phyloP scores from a whole-genome alignment of 192 early-diverging fungal genomes.

The Geranomyces variabilis region DNA sequence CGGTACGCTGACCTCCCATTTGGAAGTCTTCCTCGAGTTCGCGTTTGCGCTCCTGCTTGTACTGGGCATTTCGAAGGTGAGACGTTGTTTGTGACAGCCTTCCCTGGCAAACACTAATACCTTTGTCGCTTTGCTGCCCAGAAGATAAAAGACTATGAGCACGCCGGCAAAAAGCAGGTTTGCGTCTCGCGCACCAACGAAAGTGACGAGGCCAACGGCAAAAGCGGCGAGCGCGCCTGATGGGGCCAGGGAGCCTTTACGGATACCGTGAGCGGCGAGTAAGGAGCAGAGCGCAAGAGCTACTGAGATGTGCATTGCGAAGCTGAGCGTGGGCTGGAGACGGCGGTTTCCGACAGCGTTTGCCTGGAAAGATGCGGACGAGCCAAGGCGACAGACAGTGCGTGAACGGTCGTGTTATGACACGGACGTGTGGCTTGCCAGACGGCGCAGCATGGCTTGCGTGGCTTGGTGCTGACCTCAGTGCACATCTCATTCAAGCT shows the following conservation, averaged over 20 bases:
- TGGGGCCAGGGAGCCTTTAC: constrained; percentile 69
- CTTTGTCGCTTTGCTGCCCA: constrained; percentile 63
- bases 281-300: constrained; percentile 53
- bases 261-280: constrained; percentile 60
- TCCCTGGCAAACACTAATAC: not conserved
- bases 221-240: constrained; percentile 76
- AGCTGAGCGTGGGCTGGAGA: no score
- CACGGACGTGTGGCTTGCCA: no score
- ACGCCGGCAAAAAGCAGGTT: constrained; percentile 66
- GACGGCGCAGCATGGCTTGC: no score
- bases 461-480: no score
- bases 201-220: constrained; percentile 74
- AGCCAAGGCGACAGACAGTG: no score
- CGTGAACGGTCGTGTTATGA: no score
- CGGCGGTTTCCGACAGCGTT: no score
- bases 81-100: constrained; percentile 7
- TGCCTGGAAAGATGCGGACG: no score
- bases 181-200: constrained; percentile 38
- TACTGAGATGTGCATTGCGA: constrained; percentile 47
- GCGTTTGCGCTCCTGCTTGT: constrained; percentile 28
- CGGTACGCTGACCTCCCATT: constrained; percentile 56
- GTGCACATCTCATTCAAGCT: no score
- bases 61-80: constrained; percentile 4
- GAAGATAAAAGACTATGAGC: constrained; percentile 75
- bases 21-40: constrained; percentile 49